Evolutionary conservation across 352 stramenopile genomes (phyloP).

Genomic region (Phytophthora cryptogea): DNA sequence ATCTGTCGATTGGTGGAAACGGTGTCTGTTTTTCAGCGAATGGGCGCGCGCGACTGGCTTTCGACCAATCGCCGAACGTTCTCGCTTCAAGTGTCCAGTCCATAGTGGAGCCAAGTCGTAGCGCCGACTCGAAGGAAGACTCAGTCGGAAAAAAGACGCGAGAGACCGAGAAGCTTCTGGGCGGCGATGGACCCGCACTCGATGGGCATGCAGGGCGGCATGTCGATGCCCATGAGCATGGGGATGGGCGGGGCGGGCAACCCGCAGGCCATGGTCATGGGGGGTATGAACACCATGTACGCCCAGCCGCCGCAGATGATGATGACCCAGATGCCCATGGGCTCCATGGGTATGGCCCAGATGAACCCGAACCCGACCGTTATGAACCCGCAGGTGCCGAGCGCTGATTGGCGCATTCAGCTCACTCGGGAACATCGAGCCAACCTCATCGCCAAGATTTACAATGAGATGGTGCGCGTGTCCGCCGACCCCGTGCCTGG

Average conservation of each 20-base stretch:
- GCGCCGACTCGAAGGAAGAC: conserved; percentile 3
- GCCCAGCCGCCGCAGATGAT: conserved; percentile 48
- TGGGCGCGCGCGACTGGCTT: conserved; percentile 1
- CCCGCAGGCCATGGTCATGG: conserved; percentile 48
- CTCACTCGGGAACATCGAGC: conserved; percentile 78
- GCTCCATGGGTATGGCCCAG: conserved; percentile 25
- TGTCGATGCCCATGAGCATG: conserved; percentile 75
- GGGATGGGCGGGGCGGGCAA: conserved; percentile 35
- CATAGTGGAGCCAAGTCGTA: conserved; percentile 33
- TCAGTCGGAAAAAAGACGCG: conserved; percentile 36
- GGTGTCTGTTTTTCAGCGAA: conserved; percentile 22
- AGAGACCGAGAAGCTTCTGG: conserved; percentile 13
- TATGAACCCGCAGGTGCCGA: conserved; percentile 25
- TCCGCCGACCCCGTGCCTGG: conserved; percentile 73
- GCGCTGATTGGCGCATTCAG: conserved; percentile 73
- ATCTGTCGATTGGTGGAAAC: conserved; percentile 24
- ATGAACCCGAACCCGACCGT: conserved; percentile 38
- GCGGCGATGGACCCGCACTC: conserved; percentile 61
- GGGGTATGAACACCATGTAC: conserved; percentile 36
- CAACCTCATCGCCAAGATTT: conserved; percentile 89
- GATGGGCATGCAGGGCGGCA: conserved; percentile 58
- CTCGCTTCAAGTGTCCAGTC: conserved; percentile 42
- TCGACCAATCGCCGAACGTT: conserved; percentile 26
- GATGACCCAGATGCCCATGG: conserved; percentile 41
- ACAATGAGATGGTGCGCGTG: conserved; percentile 86